A percentile compares a stretch with the other conserved stretches of the same genome.
phyloP scores from a whole-genome alignment of 2,329 filamentous ascomycete genomes.

The Aspergillus candidus region DNA sequence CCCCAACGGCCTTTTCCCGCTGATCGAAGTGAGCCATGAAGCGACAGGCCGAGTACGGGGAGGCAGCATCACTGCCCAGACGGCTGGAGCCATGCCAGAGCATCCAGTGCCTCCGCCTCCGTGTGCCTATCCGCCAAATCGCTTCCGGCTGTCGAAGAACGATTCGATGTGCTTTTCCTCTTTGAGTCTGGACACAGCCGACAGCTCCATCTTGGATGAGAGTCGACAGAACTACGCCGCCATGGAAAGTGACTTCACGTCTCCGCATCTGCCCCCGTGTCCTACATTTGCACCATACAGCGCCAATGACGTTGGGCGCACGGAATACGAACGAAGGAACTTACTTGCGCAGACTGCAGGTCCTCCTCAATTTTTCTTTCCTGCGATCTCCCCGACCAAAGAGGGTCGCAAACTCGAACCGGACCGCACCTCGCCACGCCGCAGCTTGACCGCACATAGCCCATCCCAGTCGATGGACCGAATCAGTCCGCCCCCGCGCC shows the following conservation, averaged over 20 bases:
- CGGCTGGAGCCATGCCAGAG: conserved; percentile 29
- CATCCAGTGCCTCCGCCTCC: conserved; percentile 34
- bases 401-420: conserved; percentile 18
- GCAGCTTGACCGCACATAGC: conserved; percentile 31
- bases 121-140: conserved; percentile 24
- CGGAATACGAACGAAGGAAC: conserved; percentile 24
- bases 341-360: conserved; percentile 20
- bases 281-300: conserved; percentile 33
- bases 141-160: conserved; percentile 29
- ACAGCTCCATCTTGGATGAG: conserved; percentile 35
- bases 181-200: conserved; percentile 33
- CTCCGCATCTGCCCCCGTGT: conserved; percentile 28
- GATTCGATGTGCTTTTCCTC: conserved; percentile 33
- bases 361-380: conserved; percentile 22
- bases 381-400: conserved; percentile 20
- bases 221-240: conserved; percentile 22
- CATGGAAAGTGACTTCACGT: conserved; percentile 24
- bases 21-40: conserved; percentile 19
- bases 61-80: conserved; percentile 30
- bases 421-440: conserved; percentile 24
- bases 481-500: conserved; percentile 20
- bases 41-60: conserved; percentile 21
- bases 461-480: conserved; percentile 21
- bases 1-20: conserved; percentile 17
- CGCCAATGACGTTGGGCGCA: conserved; percentile 32